Percentiles rank a stretch among this genome's conserved stretches.
Conservation (phyloP, 306 rosid species). For the Vigna reflexopilosa region DNA sequence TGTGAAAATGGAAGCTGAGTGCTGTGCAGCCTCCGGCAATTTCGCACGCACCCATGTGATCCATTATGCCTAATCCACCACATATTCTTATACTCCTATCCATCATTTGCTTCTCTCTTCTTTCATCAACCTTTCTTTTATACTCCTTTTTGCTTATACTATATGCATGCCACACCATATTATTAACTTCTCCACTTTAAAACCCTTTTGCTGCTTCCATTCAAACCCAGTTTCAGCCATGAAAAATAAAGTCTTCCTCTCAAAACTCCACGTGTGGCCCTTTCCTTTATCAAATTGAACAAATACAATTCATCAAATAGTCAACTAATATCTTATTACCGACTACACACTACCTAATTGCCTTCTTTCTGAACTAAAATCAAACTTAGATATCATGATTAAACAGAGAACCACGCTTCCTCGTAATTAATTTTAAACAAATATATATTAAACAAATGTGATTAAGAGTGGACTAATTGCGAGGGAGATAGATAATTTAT, state of each 20-base stretch:
- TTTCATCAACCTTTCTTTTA: background rate
- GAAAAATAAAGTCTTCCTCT: conserved; percentile 13
- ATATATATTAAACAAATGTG: background rate
- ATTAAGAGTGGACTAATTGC: conserved; percentile 19
- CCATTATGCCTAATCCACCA: conserved; percentile 1
- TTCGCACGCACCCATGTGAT: conserved; percentile 59
- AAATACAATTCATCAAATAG: conserved; percentile 4
- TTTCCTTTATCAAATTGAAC: conserved; percentile 17
- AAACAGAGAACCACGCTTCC: background rate
- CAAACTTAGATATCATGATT: background rate
- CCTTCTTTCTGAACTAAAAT: background rate
- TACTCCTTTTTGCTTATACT: background rate
- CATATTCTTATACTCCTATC: background rate
- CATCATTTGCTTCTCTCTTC: background rate
- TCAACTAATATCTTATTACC: conserved; percentile 43
- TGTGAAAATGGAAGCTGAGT: conserved; percentile 57
- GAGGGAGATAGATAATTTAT: conserved; percentile 18
- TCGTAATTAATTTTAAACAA: background rate
- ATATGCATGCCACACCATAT: too few species aligned
- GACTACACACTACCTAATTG: conserved; percentile 4
- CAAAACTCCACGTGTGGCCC: conserved; percentile 36
- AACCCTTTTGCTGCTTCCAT: background rate
- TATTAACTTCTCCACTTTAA: background rate
- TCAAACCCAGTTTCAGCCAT: background rate
- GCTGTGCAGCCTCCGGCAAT: conserved; percentile 49